Base-by-base conservation (phyloP, 2,329 filamentous ascomycete species). In the Falciphora oryzae region DNA sequence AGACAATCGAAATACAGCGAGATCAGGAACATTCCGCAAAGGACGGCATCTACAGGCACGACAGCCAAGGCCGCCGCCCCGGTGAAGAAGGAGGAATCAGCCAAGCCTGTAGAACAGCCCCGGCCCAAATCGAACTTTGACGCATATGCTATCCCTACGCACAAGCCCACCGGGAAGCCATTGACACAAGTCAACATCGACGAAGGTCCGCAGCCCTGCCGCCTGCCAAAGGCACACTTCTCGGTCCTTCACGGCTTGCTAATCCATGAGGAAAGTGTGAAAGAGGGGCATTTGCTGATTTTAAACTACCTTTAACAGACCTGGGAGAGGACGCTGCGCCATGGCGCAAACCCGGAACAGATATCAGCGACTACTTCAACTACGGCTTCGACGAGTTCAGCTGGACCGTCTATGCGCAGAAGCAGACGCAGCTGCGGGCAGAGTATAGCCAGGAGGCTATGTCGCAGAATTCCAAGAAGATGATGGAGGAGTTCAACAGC, bases 341-440 rank as follows among this genome's bases (percentile, higher is more conserved):
- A 25, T 99, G 95, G 95, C 89, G 95, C 59, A 89, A 93, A 68
- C 95, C 95, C 0, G 95, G 95, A 60, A 93, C 94, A 14, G 95
- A 99, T 72, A 87, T 97, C 64, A 95, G 91, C 66, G 95, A 99
- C 75, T 98, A 96, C 79, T 98, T 98, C 85, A 98, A 98, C 80
- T 98, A 98, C 77, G 94, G 94, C 65, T 98, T 98, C 73, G 94
- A 98, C 78, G 94, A 98, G 77, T 98, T 97, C 77, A 97, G 93
- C 1, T 99, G 95, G 95, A 91, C 93, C 7, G 85, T 93, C 64
- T 99, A 99, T 75, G 93, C 93, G 38, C 82, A 92, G 66, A 96
- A 96, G 73, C 95, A 98, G 75, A 88, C 95, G 69, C 82, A 81
- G 29, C 83, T 97, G 71, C 86, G 90, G 25, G 86, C 86, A 69